Conservation (phyloP, 208 protist species). For the Trypanosoma congolense region DNA sequence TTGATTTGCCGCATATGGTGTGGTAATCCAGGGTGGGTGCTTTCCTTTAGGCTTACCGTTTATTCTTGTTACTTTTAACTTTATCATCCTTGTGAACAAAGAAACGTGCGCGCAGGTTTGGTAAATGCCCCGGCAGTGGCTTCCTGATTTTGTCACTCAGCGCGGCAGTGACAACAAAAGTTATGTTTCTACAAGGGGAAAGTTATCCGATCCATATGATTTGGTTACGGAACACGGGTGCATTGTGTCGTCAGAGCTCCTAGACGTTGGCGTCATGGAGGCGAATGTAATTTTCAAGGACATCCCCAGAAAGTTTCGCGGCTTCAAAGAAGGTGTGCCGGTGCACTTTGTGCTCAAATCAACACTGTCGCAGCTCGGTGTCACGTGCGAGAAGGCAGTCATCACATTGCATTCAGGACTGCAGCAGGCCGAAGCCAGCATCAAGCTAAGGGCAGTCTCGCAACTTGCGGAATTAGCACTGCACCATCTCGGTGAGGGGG, state of each 20-base stretch:
- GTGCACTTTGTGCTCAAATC: constrained; percentile 84
- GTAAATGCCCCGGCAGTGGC: constrained; percentile 33
- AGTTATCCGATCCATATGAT: constrained; percentile 69
- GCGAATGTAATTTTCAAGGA: constrained; percentile 33
- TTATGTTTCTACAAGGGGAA: constrained; percentile 66
- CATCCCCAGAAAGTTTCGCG: constrained; percentile 80
- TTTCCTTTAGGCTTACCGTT: too few species aligned
- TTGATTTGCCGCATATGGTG: too few species aligned
- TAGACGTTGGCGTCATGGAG: constrained; percentile 26
- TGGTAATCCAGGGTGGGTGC: too few species aligned
- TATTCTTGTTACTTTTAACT: too few species aligned
- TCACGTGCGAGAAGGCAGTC: constrained; percentile 65
- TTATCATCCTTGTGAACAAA: too few species aligned
- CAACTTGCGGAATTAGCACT: constrained; percentile 83
- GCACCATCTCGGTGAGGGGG: constrained; percentile 70
- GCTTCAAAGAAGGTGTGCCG: constrained; percentile 44
- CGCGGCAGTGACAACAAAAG: constrained; percentile 41
- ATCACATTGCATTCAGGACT: constrained; percentile 47
- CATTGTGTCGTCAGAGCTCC: constrained; percentile 35
- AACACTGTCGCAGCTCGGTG: constrained; percentile 86
- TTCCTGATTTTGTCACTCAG: constrained; percentile 75
- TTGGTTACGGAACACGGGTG: constrained; percentile 65
- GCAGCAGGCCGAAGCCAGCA: constrained; percentile 33
- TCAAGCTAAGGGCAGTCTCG: constrained; percentile 69
- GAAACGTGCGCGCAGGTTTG: not conserved